Percentiles rank a stretch among this genome's conserved stretches.
Conservation (phyloP, 176 grass and related monocot genomes). For the Ampelocalamus luodianensis region DNA sequence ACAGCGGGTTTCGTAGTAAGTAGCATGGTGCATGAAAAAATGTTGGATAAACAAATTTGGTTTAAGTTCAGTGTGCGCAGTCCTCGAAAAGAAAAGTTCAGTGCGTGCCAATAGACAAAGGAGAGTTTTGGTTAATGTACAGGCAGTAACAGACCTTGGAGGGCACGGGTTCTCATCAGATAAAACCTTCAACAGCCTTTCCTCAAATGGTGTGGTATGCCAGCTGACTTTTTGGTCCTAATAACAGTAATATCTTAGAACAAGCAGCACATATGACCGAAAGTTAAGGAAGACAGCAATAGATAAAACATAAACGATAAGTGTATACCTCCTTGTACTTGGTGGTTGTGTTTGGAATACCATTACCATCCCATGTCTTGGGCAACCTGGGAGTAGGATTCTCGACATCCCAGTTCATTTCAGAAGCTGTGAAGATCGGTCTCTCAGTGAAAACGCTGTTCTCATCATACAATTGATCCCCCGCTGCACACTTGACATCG, state of each 20-base stretch:
- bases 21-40: background rate
- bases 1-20: background rate
- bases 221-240: conserved; percentile 80
- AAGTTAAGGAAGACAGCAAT: background rate
- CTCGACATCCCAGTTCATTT: conserved; percentile 35
- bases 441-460: conserved; percentile 21
- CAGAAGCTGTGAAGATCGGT: conserved; percentile 39
- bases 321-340: conserved; percentile 75
- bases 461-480: background rate
- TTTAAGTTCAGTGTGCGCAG: too few relatives aligned
- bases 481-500: background rate
- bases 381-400: conserved; percentile 30
- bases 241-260: conserved; percentile 28
- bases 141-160: conserved; percentile 53
- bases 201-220: conserved; percentile 75
- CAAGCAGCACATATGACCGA: background rate
- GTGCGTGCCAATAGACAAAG: background rate
- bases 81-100: background rate
- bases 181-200: conserved; percentile 75
- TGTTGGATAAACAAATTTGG: background rate
- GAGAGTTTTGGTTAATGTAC: background rate
- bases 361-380: conserved; percentile 53
- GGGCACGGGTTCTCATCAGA: conserved; percentile 50
- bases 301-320: background rate
- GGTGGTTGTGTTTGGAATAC: conserved; percentile 77